Conservation (phyloP, 1,284 basidiomycete genomes). For the Acaromyces ingoldii region DNA sequence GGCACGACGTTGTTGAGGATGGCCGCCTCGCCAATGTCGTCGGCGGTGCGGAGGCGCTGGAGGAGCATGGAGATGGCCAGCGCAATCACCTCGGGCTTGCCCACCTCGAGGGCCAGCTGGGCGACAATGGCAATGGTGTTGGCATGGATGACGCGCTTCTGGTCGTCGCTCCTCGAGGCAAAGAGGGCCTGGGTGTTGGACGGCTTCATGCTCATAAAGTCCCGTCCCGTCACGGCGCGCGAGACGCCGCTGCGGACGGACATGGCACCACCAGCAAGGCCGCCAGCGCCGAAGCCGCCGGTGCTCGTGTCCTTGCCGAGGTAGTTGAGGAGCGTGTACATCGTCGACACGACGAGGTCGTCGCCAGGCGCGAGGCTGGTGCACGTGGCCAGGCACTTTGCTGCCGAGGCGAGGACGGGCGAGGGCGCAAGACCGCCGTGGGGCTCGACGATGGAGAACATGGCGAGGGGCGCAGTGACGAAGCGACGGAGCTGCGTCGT, state of each 20-base stretch:
- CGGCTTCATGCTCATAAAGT: slow-evolving; percentile 14
- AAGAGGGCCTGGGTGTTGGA: slow-evolving; percentile 26
- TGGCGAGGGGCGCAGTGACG: slow-evolving; percentile 77
- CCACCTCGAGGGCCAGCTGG: slow-evolving; percentile 40
- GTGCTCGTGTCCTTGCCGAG: slow-evolving; percentile 65
- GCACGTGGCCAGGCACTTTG: slow-evolving; percentile 81
- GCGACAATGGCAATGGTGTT: slow-evolving; percentile 64
- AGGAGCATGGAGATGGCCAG: slow-evolving; percentile 75
- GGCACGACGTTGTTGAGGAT: slow-evolving; percentile 88
- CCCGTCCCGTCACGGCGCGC: slow-evolving; percentile 24
- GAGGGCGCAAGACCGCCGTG: slow-evolving; percentile 59
- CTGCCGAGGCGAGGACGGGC: slow-evolving; percentile 73
- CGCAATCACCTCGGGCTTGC: slow-evolving; percentile 35
- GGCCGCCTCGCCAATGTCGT: slow-evolving; percentile 78
- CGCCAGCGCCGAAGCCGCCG: slow-evolving; percentile 53
- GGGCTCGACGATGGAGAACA: slow-evolving; percentile 72
- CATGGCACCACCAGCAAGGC: slow-evolving; percentile 55
- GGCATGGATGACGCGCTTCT: slow-evolving; percentile 75
- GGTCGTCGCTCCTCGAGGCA: slow-evolving; percentile 64
- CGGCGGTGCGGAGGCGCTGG: slow-evolving; percentile 76
- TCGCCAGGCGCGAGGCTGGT: slow-evolving; percentile 79
- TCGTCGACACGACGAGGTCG: slow-evolving; percentile 85
- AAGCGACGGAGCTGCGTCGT: slow-evolving; percentile 78
- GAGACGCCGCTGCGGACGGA: slow-evolving; percentile 56
- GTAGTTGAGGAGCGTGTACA: slow-evolving; percentile 91